A percentile compares a stretch with the other conserved stretches of the same genome.
These are phyloP conservation scores for Solanum pimpinellifolium DNA, from an alignment of 257 asterid species.

Conservation along the genomic window DNA sequence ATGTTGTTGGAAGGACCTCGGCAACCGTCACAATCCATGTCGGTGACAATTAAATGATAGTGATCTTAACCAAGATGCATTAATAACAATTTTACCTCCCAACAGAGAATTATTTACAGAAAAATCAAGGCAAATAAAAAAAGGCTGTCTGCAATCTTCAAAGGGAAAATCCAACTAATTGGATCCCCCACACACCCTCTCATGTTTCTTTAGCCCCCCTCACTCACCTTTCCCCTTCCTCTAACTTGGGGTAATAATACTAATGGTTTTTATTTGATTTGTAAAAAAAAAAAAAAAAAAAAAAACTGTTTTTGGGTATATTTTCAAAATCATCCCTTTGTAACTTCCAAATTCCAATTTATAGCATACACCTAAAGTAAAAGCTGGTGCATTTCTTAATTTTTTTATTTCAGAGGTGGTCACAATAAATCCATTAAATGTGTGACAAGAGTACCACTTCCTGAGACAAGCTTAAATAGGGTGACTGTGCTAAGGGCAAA, in stretches of 20 bases:
- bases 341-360: not conserved
- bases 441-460: not conserved
- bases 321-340: not conserved
- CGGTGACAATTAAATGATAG: not conserved
- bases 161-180: not conserved
- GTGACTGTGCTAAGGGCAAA: not conserved
- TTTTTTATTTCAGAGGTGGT: not conserved
- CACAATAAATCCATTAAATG: not conserved
- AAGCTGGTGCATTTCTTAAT: not conserved
- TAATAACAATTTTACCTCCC: not conserved
- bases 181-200: not conserved
- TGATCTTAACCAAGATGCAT: not conserved
- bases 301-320: not conserved
- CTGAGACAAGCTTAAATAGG: not conserved
- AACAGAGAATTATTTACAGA: not conserved
- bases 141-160: not conserved
- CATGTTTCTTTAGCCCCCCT: not conserved
- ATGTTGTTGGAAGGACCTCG: not conserved
- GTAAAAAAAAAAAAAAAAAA: not conserved
- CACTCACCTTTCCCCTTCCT: not conserved
- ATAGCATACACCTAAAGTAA: not conserved
- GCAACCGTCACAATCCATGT: not conserved
- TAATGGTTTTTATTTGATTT: not conserved
- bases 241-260: not conserved
- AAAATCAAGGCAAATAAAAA: not conserved